Conservation (phyloP, 192 early-diverging fungal species). For the Neocallimastix lanati region DNA sequence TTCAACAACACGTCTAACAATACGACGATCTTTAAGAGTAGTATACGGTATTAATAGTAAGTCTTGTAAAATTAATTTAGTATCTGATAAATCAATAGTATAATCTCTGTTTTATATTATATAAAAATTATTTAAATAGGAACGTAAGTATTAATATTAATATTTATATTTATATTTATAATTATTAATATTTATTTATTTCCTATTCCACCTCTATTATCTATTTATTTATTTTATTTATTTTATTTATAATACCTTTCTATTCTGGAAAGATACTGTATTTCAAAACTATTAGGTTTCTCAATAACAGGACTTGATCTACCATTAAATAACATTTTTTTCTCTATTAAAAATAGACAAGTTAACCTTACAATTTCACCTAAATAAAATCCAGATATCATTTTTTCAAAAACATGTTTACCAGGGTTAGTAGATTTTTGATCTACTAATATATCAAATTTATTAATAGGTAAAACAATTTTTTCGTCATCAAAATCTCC, state of each 20-base stretch:
- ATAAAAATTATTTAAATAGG: too few species aligned
- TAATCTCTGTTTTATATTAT: not conserved
- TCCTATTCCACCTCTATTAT: too few species aligned
- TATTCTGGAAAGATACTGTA: not conserved
- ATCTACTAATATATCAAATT: not conserved
- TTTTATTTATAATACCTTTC: too few species aligned
- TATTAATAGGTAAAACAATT: not conserved
- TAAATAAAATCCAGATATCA: not conserved
- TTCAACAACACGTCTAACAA: not conserved
- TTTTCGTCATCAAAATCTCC: not conserved
- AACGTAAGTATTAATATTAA: too few species aligned
- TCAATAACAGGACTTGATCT: not conserved
- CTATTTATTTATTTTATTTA: too few species aligned
- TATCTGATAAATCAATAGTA: not conserved
- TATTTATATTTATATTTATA: too few species aligned
- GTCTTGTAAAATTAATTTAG: not conserved
- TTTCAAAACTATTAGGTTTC: not conserved
- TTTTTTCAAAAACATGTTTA: not conserved
- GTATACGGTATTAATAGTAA: not conserved
- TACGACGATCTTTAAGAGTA: not conserved
- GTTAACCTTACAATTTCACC: not conserved
- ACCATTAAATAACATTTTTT: not conserved
- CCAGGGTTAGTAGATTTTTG: not conserved
- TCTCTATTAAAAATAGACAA: not conserved
- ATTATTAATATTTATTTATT: too few species aligned